Evolutionary conservation across 805 yeast genomes (phyloP), one percentile per base, ranked within the genome.

Genomic region (Blastobotrys americana): DNA sequence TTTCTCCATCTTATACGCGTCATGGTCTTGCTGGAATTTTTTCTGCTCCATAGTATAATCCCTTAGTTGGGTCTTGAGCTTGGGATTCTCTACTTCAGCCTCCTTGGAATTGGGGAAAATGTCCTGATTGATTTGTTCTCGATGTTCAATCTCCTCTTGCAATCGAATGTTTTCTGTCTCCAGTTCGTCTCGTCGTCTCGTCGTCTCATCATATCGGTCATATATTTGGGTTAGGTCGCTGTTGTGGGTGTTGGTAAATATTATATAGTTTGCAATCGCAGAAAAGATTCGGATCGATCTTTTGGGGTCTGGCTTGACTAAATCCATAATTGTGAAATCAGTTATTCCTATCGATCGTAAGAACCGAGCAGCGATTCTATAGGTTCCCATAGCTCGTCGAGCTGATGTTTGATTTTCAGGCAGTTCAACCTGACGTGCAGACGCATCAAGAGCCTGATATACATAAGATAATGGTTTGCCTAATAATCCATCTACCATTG

Each of bases 211-310:
- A 48, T 79, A 74, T 37, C 70, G 67, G 4, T 71, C 65, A 22
- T 82, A 76, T 20, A 83, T 66, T 20, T 74, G 75, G 49, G 80
- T 86, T 56, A 84, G 80, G 52, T 82, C 88, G 19, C 69, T 72
- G 59, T 80, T 74, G 47, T 84, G 79, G 51, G 80, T 86, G 54
- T 85, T 94, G 52, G 95, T 72, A 56, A 84, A 87, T 45, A 90
- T 67, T 1, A 94, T 94, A 69, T 77, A 88, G 59, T 88, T 88
- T 18, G 87, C 83, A 41, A 87, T 78, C 0, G 93, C 93, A 58
- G 95, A 85, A 21, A 87, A 62, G 17, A 86, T 70, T 39, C 90
- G 67, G 49, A 78, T 67, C 1, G 77, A 70, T 46, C 95, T 68
- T 33, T 60, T 63, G 0, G 84, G 68, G n/a, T 87, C 95, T 0